Evolutionary conservation across 257 asterid genomes (phyloP).

Genomic region (Solanum paucissectum): DNA sequence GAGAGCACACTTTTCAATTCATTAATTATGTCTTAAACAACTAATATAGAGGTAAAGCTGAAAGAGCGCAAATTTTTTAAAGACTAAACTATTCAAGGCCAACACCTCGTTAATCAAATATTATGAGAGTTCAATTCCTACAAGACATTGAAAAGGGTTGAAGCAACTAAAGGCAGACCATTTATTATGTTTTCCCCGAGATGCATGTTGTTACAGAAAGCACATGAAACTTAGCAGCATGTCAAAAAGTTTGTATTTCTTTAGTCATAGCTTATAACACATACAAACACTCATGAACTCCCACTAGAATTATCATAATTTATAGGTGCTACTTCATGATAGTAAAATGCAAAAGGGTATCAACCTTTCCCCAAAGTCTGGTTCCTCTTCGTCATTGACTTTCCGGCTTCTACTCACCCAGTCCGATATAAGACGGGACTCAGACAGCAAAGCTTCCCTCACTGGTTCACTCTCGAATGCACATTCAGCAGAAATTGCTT

Average conservation of each 20-base stretch:
- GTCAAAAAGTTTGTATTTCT: background rate
- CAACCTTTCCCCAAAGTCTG: constrained; percentile 95
- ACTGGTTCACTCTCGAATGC: constrained; percentile 36
- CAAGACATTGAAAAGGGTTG: background rate
- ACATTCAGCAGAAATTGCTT: constrained; percentile 20
- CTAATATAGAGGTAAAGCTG: background rate
- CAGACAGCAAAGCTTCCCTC: constrained; percentile 49
- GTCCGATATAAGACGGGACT: constrained; percentile 81
- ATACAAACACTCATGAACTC: background rate
- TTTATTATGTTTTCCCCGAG: background rate
- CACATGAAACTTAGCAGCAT: background rate
- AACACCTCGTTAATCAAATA: background rate
- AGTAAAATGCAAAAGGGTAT: constrained; percentile 12
- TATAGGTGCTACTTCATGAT: background rate
- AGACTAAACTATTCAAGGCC: background rate
- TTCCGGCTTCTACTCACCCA: constrained; percentile 64
- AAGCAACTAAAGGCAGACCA: background rate
- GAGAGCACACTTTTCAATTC: background rate
- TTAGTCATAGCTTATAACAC: background rate
- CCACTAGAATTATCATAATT: background rate
- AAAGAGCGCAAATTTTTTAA: background rate
- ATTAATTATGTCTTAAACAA: background rate
- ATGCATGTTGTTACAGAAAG: background rate
- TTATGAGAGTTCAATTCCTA: background rate
- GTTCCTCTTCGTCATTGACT: constrained; percentile 39